A percentile compares a stretch with the other conserved stretches of the same genome.
Conservation (phyloP, 306 rosid genomes). For the Pyrus bretschneideri region DNA sequence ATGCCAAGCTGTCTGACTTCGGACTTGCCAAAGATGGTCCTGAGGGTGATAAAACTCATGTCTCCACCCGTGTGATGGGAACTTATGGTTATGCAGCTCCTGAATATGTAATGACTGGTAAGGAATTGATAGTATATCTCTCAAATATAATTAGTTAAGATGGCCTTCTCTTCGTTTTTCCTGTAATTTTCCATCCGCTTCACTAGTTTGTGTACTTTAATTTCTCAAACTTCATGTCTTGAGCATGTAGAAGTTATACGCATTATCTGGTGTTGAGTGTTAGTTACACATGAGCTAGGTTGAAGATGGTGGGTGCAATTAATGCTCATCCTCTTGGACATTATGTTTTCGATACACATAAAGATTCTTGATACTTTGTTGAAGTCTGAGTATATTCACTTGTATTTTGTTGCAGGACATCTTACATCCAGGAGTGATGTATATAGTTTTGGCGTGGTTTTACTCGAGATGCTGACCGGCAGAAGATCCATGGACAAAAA, state of each 20-base stretch:
- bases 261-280: not conserved
- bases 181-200: not conserved
- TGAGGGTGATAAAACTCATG: conserved; percentile 95
- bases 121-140: not conserved
- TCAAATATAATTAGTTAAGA: not conserved
- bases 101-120: conserved; percentile 97
- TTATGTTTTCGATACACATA: not conserved
- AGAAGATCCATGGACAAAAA: conserved; percentile 98
- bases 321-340: not conserved
- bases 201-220: not conserved
- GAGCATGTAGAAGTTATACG: not conserved
- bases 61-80: conserved; percentile 98
- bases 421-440: conserved; percentile 95
- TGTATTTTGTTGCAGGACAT: conserved; percentile 56
- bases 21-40: conserved; percentile 99
- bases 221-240: not conserved
- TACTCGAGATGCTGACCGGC: conserved; percentile 89
- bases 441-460: conserved; percentile 92
- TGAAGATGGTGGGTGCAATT: not conserved
- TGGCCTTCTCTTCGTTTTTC: not conserved
- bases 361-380: not conserved
- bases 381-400: conserved; percentile 6
- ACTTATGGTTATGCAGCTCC: conserved; percentile 98
- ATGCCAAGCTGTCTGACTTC: conserved; percentile 94
- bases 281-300: not conserved